A percentile compares a stretch with the other conserved stretches of the same genome.
Conservation (phyloP, 352 stramenopile species). For the Phytophthora colocasiae region DNA sequence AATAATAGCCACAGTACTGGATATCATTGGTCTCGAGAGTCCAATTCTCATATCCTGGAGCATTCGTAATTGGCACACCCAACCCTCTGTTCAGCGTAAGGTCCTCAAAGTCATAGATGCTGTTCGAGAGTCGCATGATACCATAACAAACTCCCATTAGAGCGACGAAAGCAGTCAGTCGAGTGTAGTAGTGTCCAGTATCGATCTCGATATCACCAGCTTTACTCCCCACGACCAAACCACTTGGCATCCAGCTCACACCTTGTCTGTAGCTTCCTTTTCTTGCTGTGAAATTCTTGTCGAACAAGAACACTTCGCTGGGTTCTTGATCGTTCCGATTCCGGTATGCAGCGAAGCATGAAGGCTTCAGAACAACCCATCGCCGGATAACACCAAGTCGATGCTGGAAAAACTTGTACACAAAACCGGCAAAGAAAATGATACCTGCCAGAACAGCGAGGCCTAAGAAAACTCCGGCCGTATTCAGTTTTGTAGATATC, state of each 20-base stretch:
- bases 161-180: constrained; percentile 68
- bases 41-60: constrained; percentile 59
- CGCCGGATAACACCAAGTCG: constrained; percentile 83
- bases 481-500: constrained; percentile 60
- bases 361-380: constrained; percentile 90
- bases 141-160: constrained; percentile 73
- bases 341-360: constrained; percentile 84
- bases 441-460: constrained; percentile 58
- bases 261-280: constrained; percentile 87
- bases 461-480: constrained; percentile 61
- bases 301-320: constrained; percentile 89
- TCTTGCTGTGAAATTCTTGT: constrained; percentile 78
- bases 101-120: constrained; percentile 67
- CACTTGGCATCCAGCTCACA: constrained; percentile 90
- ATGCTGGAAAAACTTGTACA: constrained; percentile 91
- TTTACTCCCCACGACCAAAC: constrained; percentile 79
- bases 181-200: constrained; percentile 88
- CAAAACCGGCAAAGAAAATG: constrained; percentile 75
- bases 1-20: constrained; percentile 80
- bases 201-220: constrained; percentile 88
- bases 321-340: constrained; percentile 77
- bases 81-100: constrained; percentile 40
- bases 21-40: constrained; percentile 32
- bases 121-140: constrained; percentile 65
- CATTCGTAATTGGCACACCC: constrained; percentile 40